phyloP scores from a whole-genome alignment of 306 rosid genomes.

The Gillenia trifoliata region DNA sequence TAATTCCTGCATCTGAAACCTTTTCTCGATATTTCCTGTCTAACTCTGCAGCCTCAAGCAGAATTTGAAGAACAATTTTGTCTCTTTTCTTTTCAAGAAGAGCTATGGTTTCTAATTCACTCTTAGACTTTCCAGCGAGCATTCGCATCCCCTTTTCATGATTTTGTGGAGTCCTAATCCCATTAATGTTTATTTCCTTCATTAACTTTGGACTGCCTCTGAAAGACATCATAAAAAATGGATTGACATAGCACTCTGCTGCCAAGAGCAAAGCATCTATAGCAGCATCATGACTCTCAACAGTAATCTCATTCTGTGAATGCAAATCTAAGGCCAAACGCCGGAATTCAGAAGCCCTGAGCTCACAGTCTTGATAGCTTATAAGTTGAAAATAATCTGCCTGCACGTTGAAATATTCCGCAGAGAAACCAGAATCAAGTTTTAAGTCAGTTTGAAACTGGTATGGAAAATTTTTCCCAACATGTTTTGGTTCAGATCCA shows the following conservation, averaged over 20 bases:
- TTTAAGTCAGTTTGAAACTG: conserved; percentile 36
- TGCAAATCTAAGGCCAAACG: conserved; percentile 79
- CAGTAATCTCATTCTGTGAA: conserved; percentile 55
- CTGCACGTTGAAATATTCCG: conserved; percentile 62
- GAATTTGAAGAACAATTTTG: conserved; percentile 62
- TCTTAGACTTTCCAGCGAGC: conserved; percentile 45
- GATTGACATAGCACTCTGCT: conserved; percentile 93
- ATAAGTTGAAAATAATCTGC: conserved; percentile 83
- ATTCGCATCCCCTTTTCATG: conserved; percentile 35
- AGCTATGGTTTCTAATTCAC: conserved; percentile 54
- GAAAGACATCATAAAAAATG: conserved; percentile 66
- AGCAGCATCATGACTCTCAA: conserved; percentile 90
- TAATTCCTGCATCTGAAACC: conserved; percentile 39
- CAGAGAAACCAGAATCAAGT: conserved; percentile 52
- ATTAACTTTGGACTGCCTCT: conserved; percentile 40
- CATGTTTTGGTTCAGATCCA: conserved; percentile 45
- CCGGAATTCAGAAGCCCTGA: conserved; percentile 80
- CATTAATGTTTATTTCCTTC: conserved; percentile 35
- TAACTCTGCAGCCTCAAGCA: conserved; percentile 88
- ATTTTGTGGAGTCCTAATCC: conserved; percentile 26
- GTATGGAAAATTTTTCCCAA: conserved; percentile 31
- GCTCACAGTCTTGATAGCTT: conserved; percentile 62
- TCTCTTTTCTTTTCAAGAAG: conserved; percentile 73
- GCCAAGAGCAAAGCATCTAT: conserved; percentile 89
- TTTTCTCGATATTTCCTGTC: conserved; percentile 57